These are phyloP conservation scores for Teunomyces barrocoloradensis DNA, from an alignment of 805 yeast species.

Conservation along the genomic window DNA sequence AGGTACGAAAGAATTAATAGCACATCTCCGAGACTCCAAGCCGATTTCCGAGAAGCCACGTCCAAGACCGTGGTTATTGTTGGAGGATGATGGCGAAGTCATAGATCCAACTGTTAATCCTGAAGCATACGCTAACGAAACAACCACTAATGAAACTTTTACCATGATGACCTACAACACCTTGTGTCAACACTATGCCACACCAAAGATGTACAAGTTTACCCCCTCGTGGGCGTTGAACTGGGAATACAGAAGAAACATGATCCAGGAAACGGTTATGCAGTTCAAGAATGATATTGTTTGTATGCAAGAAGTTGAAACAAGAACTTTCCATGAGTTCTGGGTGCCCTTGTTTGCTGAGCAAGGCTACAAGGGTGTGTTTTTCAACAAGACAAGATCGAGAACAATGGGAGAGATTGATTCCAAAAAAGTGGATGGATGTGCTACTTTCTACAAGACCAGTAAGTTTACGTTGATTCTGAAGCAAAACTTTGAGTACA, in stretches of 20 bases:
- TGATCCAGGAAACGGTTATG: constrained; percentile 69
- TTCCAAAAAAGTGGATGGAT: constrained; percentile 92
- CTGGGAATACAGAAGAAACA: constrained; percentile 86
- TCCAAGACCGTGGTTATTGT: constrained; percentile 79
- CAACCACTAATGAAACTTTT: constrained; percentile 43
- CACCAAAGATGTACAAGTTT: constrained; percentile 85
- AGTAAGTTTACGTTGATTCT: constrained; percentile 68
- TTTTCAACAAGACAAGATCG: constrained; percentile 87
- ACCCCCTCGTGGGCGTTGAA: constrained; percentile 97
- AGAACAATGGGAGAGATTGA: constrained; percentile 81
- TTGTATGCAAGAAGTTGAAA: constrained; percentile 95
- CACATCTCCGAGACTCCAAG: constrained; percentile 77
- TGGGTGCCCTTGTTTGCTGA: constrained; percentile 75
- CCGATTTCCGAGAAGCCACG: constrained; percentile 64
- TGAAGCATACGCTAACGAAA: constrained; percentile 30
- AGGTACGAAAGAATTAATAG: constrained; percentile 82
- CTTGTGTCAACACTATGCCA: constrained; percentile 93
- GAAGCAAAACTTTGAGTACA: constrained; percentile 77
- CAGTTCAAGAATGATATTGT: constrained; percentile 68
- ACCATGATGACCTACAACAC: constrained; percentile 87
- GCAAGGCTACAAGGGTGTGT: constrained; percentile 76
- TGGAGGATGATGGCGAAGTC: constrained; percentile 75
- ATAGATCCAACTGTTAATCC: constrained; percentile 32
- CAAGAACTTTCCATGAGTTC: constrained; percentile 77
- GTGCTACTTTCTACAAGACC: constrained; percentile 86